Base-by-base conservation (phyloP, 1,284 basidiomycete genomes). In the Peniophora sp. region DNA sequence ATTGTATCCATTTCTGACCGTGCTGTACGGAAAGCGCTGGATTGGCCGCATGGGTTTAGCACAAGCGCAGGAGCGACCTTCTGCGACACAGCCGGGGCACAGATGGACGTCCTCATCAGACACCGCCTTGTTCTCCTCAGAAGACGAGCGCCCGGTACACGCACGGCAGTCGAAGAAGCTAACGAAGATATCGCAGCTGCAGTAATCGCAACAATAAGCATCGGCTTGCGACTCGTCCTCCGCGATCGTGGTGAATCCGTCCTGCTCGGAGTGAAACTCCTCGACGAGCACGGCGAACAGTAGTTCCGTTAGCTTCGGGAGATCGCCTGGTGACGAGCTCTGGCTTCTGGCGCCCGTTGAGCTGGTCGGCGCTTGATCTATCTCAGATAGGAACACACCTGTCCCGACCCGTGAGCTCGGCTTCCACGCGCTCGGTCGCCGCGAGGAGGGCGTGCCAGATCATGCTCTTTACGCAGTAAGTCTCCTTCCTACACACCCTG, bases 401-500 rank as follows among this genome's bases (percentile, higher is more conserved):
- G 20, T 38, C 3, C 23, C 19, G 44, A 24, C 10, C 32, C 17
- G n/a, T 41, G 19, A n/a, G 38, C 16, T n/a, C 38, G 16, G 25
- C 16, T 20, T 41, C 27, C 12, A 47, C 24, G 3, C 49, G 39
- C 3, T 52, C 45, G 1, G 68, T 72, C 25, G 69, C 68, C 36
- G 67, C 62, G 20, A 69, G 59, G 34, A 89, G 63, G 0, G 79
- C 70, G 47, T 79, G 67, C 58, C 80, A 78, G 24, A 88, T 70
- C 1, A 75, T 80, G 19, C 73, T 72, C 63, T 85, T 88, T 55
- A 88, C 73, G 50, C 78, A 76, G 62, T 90, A 90, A 16, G 73
- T 83, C 63, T 91, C 87, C 6, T 66, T 65, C n/a, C 87, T 79
- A 59, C 88, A 87, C 17, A 89, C 83, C 48, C 87, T 90, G 51